phyloP scores from a whole-genome alignment of 2,329 filamentous ascomycete species.

The Pseudovirgaria hyperparasitica region DNA sequence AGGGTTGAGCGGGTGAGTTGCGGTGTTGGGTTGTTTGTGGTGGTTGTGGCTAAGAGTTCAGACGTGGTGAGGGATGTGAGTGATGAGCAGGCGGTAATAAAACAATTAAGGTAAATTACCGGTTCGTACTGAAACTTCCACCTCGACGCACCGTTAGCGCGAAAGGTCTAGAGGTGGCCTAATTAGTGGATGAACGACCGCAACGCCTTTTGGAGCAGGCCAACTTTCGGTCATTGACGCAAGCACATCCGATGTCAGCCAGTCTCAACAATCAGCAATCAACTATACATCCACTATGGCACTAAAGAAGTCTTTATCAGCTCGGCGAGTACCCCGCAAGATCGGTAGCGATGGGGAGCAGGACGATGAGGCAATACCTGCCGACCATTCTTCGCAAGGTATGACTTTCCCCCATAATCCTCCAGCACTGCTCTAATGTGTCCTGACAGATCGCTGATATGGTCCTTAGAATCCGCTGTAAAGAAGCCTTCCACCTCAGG shows the following conservation, averaged over 20 bases:
- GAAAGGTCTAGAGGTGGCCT: too few species aligned
- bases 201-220: too few species aligned
- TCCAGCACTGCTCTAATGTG: constrained; percentile 6
- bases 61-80: too few species aligned
- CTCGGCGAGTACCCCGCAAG: constrained; percentile 58
- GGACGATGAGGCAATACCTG: constrained; percentile 41
- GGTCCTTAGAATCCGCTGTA: constrained; percentile 34
- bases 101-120: too few species aligned
- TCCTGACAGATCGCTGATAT: constrained; percentile 30
- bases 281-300: constrained; percentile 33
- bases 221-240: too few species aligned
- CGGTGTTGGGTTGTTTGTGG: constrained; percentile 1
- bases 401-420: constrained; percentile 12
- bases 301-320: constrained; percentile 43
- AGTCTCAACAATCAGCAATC: too few species aligned
- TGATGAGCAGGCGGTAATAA: too few species aligned
- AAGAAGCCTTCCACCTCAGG: constrained; percentile 35
- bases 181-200: too few species aligned
- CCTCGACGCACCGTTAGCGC: too few species aligned
- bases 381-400: constrained; percentile 28
- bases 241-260: too few species aligned
- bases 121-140: too few species aligned
- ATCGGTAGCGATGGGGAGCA: constrained; percentile 64
- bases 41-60: constrained; percentile 7
- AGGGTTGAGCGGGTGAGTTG: constrained; percentile 7